Percentiles rank a stretch among this genome's conserved stretches.
phyloP scores from a whole-genome alignment of 306 rosid genomes.

The Castanea mollissima region DNA sequence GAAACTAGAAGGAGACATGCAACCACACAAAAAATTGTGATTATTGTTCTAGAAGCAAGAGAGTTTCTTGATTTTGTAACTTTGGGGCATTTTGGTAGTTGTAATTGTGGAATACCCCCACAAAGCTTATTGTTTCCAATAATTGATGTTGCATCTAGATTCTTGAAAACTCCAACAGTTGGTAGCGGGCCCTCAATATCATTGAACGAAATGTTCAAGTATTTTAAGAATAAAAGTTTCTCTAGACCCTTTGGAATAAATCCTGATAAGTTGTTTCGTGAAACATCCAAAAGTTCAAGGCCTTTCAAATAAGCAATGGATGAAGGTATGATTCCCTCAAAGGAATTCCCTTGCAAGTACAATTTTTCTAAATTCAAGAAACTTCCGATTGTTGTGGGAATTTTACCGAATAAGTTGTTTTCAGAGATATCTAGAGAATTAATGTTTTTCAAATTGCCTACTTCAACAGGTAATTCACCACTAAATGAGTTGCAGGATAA shows the following conservation, averaged over 20 bases:
- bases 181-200: no score
- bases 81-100: background rate
- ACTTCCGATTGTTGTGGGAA: background rate
- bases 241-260: no score
- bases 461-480: conserved; percentile 13
- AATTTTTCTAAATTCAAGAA: background rate
- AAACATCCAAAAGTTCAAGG: background rate
- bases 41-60: conserved; percentile 1
- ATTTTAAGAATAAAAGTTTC: no score
- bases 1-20: conserved; percentile 3
- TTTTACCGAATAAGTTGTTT: conserved; percentile 6
- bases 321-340: conserved; percentile 2
- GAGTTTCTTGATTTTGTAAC: conserved; percentile 9
- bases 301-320: conserved; percentile 13
- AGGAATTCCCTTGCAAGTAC: background rate
- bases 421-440: background rate
- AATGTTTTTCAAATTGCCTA: conserved; percentile 7
- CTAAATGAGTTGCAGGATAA: conserved; percentile 11
- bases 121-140: conserved; percentile 17
- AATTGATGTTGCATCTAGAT: conserved; percentile 3
- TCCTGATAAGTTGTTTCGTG: no score
- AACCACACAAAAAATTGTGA: conserved; percentile 7
- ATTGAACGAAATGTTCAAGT: no score
- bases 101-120: background rate
- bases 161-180: background rate